Conservation (phyloP, 2,329 filamentous ascomycete genomes). For the Aureobasidium sp. region DNA sequence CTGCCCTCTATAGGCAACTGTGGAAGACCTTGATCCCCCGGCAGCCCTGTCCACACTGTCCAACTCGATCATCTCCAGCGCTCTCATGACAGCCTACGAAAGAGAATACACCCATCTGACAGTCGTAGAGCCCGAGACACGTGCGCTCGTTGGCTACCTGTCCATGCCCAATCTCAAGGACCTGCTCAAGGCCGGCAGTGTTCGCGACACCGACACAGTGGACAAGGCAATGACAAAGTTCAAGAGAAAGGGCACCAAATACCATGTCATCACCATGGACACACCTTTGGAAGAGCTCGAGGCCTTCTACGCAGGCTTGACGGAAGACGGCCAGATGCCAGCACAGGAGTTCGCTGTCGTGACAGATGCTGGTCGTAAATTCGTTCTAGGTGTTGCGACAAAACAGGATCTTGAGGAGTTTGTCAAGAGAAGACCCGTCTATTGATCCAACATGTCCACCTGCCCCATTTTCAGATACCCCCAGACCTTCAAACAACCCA, state of each 20-base stretch:
- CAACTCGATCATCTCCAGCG: constrained; percentile 66
- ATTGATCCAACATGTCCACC: constrained; percentile 2
- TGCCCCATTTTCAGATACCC: neutral
- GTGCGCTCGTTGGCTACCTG: constrained; percentile 86
- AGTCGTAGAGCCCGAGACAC: constrained; percentile 65
- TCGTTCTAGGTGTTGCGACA: constrained; percentile 90
- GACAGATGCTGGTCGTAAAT: constrained; percentile 78
- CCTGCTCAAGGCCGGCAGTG: constrained; percentile 62
- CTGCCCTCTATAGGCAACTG: constrained; percentile 54
- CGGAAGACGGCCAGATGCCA: constrained; percentile 39
- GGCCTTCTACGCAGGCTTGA: constrained; percentile 72
- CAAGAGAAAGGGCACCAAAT: constrained; percentile 62
- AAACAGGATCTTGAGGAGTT: constrained; percentile 84
- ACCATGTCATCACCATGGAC: constrained; percentile 88
- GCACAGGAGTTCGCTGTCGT: constrained; percentile 82
- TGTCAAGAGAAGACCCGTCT: constrained; percentile 72
- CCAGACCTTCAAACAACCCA: neutral
- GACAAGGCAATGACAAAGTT: constrained; percentile 84
- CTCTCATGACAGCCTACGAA: constrained; percentile 78
- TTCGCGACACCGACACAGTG: constrained; percentile 68
- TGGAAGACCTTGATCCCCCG: constrained; percentile 92
- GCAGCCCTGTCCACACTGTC: constrained; percentile 83
- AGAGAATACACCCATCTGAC: constrained; percentile 95
- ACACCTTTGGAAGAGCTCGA: constrained; percentile 89
- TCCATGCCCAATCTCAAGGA: constrained; percentile 77